Evolutionary conservation across 345 rosid species (phyloP).

Genomic region (Eucalyptus cloeziana): DNA sequence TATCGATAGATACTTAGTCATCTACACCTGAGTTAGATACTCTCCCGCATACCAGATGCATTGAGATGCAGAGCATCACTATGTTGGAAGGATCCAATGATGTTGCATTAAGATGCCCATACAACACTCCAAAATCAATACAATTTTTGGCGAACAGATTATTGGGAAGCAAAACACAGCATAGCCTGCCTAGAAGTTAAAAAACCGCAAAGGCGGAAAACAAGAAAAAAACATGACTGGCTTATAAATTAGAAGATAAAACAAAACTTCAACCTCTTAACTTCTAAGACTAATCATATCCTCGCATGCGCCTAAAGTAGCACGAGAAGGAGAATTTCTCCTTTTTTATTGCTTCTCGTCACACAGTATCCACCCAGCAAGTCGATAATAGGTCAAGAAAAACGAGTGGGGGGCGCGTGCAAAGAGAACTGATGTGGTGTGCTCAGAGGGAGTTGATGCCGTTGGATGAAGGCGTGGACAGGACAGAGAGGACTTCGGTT

Average conservation of each 20-base stretch:
- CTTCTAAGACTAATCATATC: not conserved
- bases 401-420: not conserved
- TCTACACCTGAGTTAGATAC: not conserved
- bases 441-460: not conserved
- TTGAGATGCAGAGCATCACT: not conserved
- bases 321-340: not conserved
- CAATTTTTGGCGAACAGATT: not conserved
- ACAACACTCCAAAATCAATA: not conserved
- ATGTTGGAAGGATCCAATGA: not conserved
- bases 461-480: slow-evolving; percentile 50
- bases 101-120: not conserved
- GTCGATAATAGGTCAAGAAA: not conserved
- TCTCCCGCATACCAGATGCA: not conserved
- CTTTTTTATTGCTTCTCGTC: not conserved
- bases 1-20: not conserved
- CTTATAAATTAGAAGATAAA: not conserved
- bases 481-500: slow-evolving; percentile 72
- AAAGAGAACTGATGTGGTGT: slow-evolving; percentile 1
- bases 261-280: not conserved
- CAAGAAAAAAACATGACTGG: not conserved
- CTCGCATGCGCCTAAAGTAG: not conserved
- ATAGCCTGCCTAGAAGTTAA: not conserved
- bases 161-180: not conserved
- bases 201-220: not conserved
- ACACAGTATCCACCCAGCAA: not conserved